Conservation (phyloP, 306 rosid species). For the Cyclanthera cordifolia region DNA sequence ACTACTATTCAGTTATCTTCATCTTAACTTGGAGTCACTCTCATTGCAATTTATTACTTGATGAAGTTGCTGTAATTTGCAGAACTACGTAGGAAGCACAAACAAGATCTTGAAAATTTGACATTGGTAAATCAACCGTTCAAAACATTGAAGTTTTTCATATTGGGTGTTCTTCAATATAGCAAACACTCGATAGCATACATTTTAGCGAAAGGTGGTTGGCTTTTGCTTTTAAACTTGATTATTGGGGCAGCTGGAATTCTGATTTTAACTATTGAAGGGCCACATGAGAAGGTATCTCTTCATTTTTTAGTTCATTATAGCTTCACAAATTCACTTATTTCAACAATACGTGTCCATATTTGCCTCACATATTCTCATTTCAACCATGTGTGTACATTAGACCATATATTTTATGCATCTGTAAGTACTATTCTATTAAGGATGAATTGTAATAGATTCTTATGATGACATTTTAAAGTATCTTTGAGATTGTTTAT, state of each 20-base stretch:
- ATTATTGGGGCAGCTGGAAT: slow-evolving; percentile 38
- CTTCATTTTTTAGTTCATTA: not conserved
- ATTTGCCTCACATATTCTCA: slow-evolving; percentile 7
- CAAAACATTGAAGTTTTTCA: slow-evolving; percentile 65
- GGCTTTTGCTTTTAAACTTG: slow-evolving; percentile 68
- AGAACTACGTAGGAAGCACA: slow-evolving; percentile 47
- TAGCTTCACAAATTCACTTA: slow-evolving; percentile 3
- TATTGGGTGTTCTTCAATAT: slow-evolving; percentile 57
- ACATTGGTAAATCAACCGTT: slow-evolving; percentile 67
- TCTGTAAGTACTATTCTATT: not conserved
- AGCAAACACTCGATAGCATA: slow-evolving; percentile 38
- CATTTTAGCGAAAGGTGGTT: slow-evolving; percentile 69
- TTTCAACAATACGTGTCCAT: not conserved
- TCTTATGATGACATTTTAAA: not conserved
- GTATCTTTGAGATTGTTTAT: not conserved
- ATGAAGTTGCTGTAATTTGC: slow-evolving; percentile 18
- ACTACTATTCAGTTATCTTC: not conserved
- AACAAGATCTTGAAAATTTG: slow-evolving; percentile 62
- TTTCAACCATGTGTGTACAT: not conserved
- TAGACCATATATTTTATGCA: not conserved
- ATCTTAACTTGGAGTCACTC: not conserved
- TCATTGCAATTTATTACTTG: not conserved
- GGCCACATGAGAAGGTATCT: slow-evolving; percentile 67
- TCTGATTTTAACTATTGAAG: slow-evolving; percentile 54
- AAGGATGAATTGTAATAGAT: no score